phyloP scores from a whole-genome alignment of 352 stramenopile genomes.

The Blastocystis sp. region DNA sequence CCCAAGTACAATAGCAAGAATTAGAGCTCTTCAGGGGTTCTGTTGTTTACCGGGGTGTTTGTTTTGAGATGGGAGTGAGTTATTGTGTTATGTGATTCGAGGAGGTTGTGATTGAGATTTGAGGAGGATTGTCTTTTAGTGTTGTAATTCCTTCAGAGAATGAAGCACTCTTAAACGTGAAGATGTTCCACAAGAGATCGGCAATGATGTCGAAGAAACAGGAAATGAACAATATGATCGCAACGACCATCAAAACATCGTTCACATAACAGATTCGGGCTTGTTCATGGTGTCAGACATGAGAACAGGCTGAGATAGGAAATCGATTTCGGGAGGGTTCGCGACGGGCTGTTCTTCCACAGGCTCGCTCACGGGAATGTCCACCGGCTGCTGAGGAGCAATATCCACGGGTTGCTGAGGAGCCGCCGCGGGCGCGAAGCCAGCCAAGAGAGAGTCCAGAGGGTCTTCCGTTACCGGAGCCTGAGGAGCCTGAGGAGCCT shows the following conservation, averaged over 20 bases:
- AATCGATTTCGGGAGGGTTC: neutral
- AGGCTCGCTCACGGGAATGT: neutral
- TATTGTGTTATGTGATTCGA: neutral
- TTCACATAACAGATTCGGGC: neutral
- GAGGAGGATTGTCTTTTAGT: neutral
- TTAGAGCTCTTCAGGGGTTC: conserved; percentile 47
- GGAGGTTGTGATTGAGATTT: neutral
- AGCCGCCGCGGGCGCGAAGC: too few relatives aligned
- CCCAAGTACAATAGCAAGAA: conserved; percentile 61
- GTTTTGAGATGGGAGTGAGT: neutral
- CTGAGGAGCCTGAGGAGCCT: neutral
- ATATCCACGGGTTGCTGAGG: neutral
- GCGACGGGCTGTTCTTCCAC: neutral
- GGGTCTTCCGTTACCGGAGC: too few relatives aligned
- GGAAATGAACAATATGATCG: neutral
- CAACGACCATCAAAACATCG: neutral
- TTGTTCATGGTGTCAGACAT: too few relatives aligned
- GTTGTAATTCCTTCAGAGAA: neutral
- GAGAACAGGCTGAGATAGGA: neutral
- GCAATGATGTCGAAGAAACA: neutral
- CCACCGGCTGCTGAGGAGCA: too few relatives aligned
- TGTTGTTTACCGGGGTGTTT: neutral
- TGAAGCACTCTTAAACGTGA: too few relatives aligned
- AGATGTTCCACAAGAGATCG: neutral
- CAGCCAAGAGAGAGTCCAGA: too few relatives aligned